Base-by-base conservation (phyloP, 2,329 filamentous ascomycete genomes). In the Epichloe sylvatica region DNA sequence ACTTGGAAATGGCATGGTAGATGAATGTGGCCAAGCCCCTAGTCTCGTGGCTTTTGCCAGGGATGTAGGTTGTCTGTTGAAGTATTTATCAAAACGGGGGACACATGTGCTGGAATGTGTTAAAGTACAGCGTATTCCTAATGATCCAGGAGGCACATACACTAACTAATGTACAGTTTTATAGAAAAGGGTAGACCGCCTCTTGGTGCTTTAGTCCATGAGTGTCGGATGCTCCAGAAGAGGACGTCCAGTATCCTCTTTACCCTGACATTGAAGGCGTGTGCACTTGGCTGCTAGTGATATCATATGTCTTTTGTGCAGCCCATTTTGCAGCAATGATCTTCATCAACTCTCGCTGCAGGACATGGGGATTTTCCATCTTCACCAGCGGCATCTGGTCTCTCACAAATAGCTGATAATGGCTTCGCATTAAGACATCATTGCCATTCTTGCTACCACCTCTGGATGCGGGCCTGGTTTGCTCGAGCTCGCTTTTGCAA, bases 401-500 rank as follows among this genome's bases (percentile, higher is more conserved):
- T 67, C 82, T 86, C 54, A 90, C 70, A 51, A 77, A 77, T 3
- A 55, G 50, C 55, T 77, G 74, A 39, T 76, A 77, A 17, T 67
- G 68, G 21, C 65, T 73, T 46, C 63, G 60, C 53, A 60, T 62
- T 47, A 52, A 54, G 38, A 35, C 56, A 49, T 47, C 57, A 30
- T 43, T 51, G 39, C 51, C 49, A 1, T 50, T 45, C 11, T 49
- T 54, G 21, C 47, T 53, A 2, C 46, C 54, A 8, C 50, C 55
- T 19, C 55, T 54, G 11, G 89, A 89, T 38, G 76, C 76, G 0
- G 91, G 91, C 63, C 86, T 89, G 8, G 82, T 82, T 73, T 97
- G 92, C 57, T 79, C 70, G 55, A 98, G 66, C 46, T 65, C 64
- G 4, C 77, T 73, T 60, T 81, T 84, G 64, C 91, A 97, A n/a